These are phyloP conservation scores for Neurospora sp. DNA, from an alignment of 495 filamentous ascomycete species.

Conservation along the genomic window DNA sequence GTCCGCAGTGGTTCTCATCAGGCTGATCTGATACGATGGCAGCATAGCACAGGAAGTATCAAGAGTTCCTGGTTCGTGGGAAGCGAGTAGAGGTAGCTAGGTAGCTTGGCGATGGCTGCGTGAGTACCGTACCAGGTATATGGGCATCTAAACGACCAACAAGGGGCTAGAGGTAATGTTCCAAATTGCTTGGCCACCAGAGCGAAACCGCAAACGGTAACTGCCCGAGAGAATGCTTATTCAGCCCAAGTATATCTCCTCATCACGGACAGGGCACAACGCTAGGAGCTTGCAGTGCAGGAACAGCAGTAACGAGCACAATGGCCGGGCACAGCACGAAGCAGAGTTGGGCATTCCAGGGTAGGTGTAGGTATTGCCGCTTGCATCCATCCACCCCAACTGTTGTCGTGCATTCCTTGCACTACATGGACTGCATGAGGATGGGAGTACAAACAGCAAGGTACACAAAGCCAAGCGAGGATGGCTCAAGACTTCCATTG, in stretches of 20 bases:
- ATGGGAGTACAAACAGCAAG: not conserved
- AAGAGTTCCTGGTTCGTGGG: constrained; percentile 2
- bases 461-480: not conserved
- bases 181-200: not conserved
- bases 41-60: not conserved
- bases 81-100: not conserved
- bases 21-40: not conserved
- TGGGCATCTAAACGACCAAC: not conserved
- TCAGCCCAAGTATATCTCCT: not conserved
- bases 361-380: not conserved
- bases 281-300: not conserved
- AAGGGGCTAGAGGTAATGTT: not conserved
- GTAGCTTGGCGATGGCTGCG: not conserved
- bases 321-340: not conserved
- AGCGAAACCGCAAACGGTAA: not conserved
- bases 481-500: not conserved
- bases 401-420: not conserved
- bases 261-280: not conserved
- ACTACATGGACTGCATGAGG: not conserved
- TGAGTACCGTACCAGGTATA: not conserved
- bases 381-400: not conserved
- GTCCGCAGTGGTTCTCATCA: not conserved
- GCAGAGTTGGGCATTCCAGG: not conserved
- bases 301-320: not conserved
- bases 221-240: not conserved